Conservation (phyloP, 495 filamentous ascomycete species). For the Delitschia confertaspora region DNA sequence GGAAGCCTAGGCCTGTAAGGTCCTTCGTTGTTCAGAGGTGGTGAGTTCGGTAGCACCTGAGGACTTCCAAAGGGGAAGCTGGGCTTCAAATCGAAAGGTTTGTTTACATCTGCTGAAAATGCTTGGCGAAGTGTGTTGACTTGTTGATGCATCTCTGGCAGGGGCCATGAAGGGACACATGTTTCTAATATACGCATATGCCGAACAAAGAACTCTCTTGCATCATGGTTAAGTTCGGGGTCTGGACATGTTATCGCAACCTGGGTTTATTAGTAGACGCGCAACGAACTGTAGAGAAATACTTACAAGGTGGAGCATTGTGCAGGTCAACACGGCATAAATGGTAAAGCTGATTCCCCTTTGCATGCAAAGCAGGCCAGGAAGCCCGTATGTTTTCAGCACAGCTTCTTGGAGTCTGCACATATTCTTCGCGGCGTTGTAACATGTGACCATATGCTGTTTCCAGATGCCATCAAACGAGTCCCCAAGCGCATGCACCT, state of each 20-base stretch:
- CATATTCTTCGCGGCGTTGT: slow-evolving; percentile 76
- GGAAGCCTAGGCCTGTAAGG: slow-evolving; percentile 24
- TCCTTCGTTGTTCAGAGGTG: slow-evolving; percentile 32
- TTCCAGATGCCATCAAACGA: slow-evolving; percentile 79
- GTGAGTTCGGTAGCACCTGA: slow-evolving; percentile 37
- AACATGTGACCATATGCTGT: slow-evolving; percentile 76
- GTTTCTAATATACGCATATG: slow-evolving; percentile 94
- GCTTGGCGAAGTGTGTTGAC: slow-evolving; percentile 85
- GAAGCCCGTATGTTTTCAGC: slow-evolving; percentile 63
- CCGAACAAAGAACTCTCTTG: slow-evolving; percentile 82
- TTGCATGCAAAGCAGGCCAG: slow-evolving; percentile 85
- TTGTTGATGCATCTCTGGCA: slow-evolving; percentile 85
- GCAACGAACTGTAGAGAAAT: background rate
- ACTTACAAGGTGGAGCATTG: slow-evolving; percentile 88
- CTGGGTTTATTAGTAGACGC: slow-evolving; percentile 37
- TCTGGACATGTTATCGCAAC: slow-evolving; percentile 92
- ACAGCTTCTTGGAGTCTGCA: slow-evolving; percentile 89
- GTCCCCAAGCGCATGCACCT: slow-evolving; percentile 61
- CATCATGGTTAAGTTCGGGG: slow-evolving; percentile 74
- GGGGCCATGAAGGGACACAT: slow-evolving; percentile 75
- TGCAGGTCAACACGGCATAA: slow-evolving; percentile 84
- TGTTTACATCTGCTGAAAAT: slow-evolving; percentile 78
- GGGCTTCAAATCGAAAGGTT: slow-evolving; percentile 80
- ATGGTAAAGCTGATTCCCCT: slow-evolving; percentile 93
- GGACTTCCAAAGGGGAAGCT: slow-evolving; percentile 86